Evolutionary conservation across 768 basidiomycete genomes (phyloP), one percentile per base, ranked within the genome.

Genomic region (Lyophyllum shimeji): DNA sequence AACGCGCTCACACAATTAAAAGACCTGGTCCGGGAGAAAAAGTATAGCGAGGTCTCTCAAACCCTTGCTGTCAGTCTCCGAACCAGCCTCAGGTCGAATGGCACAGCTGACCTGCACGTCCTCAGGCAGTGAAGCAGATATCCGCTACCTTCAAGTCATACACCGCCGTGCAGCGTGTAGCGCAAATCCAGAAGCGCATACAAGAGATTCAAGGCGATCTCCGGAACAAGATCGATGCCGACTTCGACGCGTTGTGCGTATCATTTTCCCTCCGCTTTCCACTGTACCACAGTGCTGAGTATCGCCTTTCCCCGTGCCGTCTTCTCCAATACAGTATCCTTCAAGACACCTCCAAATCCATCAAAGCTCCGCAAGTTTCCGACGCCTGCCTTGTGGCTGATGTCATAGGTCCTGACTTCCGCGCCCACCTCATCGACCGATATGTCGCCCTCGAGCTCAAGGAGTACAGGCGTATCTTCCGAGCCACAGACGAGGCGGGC

Each of bases 401-500:
- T 65, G 87, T 95, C 0, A 76, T 98, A 0, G 95, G 95, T 1
- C 73, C 78, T 5, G 96, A 98, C 56, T 87, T 93, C 56, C 87
- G 90, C 67, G 76, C 69, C 9, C 86, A 90, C 53, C 80, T 97
- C 52, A 79, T 98, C 12, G 92, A 95, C 50, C 87, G 94, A 50
- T 97, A 97, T 64, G 86, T 93, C 20, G 84, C 89, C 9, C 80
- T 95, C 15, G 93, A 97, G 62, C 79, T 99, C 23, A 93, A 93
- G 67, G 97, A 98, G 68, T 99, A 98, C 68, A 87, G 95, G 11
- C 87, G 95, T 20, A 95, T 99, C 67, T 98, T 99, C 74, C 85
- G 90, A 47, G 84, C 90, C 7, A 87, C 86, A 5, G 95, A 97
- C 60, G 97, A 98, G 71, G 94, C 97, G 1, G 97, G 96, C 3